Conservation (phyloP, 2,329 filamentous ascomycete species). For the Aspergillus tamarii region DNA sequence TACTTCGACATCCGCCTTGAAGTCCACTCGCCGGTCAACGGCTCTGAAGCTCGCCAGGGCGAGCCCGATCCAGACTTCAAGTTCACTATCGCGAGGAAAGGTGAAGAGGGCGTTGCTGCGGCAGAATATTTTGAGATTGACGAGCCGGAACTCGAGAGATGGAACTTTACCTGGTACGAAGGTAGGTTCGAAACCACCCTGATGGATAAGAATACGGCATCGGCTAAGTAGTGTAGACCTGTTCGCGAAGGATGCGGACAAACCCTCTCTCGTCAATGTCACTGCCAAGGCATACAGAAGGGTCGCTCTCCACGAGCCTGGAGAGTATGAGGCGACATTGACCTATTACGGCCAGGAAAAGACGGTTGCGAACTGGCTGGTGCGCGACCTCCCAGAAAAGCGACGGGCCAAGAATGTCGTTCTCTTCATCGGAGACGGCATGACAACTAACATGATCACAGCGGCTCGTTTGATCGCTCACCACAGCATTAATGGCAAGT, state of each 20-base stretch:
- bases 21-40: slow-evolving; percentile 79
- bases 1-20: slow-evolving; percentile 83
- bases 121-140: slow-evolving; percentile 69
- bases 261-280: slow-evolving; percentile 75
- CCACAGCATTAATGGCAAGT: slow-evolving; percentile 82
- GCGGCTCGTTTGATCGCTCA: slow-evolving; percentile 80
- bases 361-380: slow-evolving; percentile 76
- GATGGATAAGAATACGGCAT: neutral
- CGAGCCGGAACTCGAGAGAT: slow-evolving; percentile 75
- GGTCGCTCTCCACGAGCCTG: slow-evolving; percentile 76
- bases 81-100: slow-evolving; percentile 74
- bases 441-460: slow-evolving; percentile 55
- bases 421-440: slow-evolving; percentile 76
- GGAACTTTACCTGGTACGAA: slow-evolving; percentile 85
- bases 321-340: slow-evolving; percentile 75
- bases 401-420: slow-evolving; percentile 84
- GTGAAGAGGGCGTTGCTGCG: slow-evolving; percentile 56
- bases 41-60: slow-evolving; percentile 75
- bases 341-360: slow-evolving; percentile 73
- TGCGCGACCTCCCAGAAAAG: slow-evolving; percentile 69
- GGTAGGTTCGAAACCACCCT: slow-evolving; percentile 43
- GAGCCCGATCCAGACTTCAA: slow-evolving; percentile 69
- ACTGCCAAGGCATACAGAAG: slow-evolving; percentile 77
- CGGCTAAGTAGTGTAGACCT: slow-evolving; percentile 53
- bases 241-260: slow-evolving; percentile 72